Percentiles rank a stretch among this genome's conserved stretches.
phyloP scores from a whole-genome alignment of 2,329 filamentous ascomycete genomes.

The Penicillium nordicum region DNA sequence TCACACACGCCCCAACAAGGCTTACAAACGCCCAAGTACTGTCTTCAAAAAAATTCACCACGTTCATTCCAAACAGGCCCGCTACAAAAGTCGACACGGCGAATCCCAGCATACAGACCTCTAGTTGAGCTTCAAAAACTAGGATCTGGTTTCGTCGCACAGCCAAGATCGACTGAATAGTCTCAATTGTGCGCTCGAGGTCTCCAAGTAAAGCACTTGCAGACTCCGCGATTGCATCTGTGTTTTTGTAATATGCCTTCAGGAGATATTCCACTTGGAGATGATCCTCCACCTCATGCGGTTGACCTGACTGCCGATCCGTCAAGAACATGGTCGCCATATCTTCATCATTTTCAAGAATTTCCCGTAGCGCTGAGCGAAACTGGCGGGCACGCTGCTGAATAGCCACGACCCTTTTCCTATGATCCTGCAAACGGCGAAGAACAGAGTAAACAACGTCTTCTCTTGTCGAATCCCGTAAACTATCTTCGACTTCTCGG shows the following conservation, averaged over 20 bases:
- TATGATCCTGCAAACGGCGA: conserved; percentile 27
- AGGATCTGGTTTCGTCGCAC: conserved; percentile 41
- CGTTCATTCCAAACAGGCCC: conserved; percentile 39
- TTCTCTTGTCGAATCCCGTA: conserved; percentile 18
- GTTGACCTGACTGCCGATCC: conserved; percentile 28
- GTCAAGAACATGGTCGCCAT: conserved; percentile 38
- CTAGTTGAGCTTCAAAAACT: conserved; percentile 37
- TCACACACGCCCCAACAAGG: conserved; percentile 18
- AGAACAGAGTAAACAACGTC: conserved; percentile 22
- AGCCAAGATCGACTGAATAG: conserved; percentile 32
- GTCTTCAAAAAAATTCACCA: conserved; percentile 38
- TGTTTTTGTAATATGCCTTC: conserved; percentile 38
- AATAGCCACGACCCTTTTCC: conserved; percentile 25
- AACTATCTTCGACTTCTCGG: conserved; percentile 17
- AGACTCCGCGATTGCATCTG: conserved; percentile 34
- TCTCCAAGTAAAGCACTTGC: conserved; percentile 26
- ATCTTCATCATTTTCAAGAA: conserved; percentile 37
- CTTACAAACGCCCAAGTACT: conserved; percentile 27
- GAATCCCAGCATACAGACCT: conserved; percentile 38
- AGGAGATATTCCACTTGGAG: conserved; percentile 40
- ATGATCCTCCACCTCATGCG: conserved; percentile 31
- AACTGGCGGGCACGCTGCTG: conserved; percentile 36
- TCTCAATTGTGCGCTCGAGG: conserved; percentile 33
- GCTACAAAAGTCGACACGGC: conserved; percentile 36
- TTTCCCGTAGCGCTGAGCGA: conserved; percentile 32